Evolutionary conservation across 495 filamentous ascomycete genomes (phyloP), one percentile per base, ranked within the genome.

Genomic region (Geoglossum glabrum): DNA sequence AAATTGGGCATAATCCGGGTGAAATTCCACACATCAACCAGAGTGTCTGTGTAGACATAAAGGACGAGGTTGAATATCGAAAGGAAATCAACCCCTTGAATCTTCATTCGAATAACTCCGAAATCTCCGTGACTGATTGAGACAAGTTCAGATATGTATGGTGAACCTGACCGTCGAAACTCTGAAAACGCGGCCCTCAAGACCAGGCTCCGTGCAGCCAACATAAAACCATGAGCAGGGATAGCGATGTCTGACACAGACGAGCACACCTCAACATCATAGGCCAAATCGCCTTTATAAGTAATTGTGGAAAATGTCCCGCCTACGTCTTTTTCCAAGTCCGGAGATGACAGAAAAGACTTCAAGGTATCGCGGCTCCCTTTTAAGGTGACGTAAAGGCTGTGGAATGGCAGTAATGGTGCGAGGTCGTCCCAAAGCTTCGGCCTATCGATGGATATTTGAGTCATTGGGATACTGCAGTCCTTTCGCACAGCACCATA

Each of bases 401-500:
- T 21, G 1, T 59, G n/a, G 43, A 61, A 60, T 26, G 59, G 26
- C 5, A 61, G 57, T 23, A 60, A 69, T 1, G 79, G 74, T 30
- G 78, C 71, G 8, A 94, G 56, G 64, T 94, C 87, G 46, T 81
- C 73, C 86, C 85, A 87, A 19, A 97, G 69, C 4, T 70, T 76
- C 38, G 75, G 79, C 17, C 72, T 71, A 30, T 79, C 74, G 49
- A 94, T 73, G 7, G 69, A 67, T 30, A 95, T 73, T 52, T 90
- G 84, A 36, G 84, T 81, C 61, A 76, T 79, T 58, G 87, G 84
- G 19, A 97, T 78, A 64, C 92, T 82, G 59, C 80, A 86, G 57
- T 97, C 92, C 60, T 81, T 83, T 23, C 92, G 85, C 36, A 93
- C 76, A 3, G 87, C 92, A 21, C 88, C 85, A 73, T 85, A 97